Evolutionary conservation across 2,329 filamentous ascomycete genomes (phyloP).

Genomic region (Didymella glomerata): DNA sequence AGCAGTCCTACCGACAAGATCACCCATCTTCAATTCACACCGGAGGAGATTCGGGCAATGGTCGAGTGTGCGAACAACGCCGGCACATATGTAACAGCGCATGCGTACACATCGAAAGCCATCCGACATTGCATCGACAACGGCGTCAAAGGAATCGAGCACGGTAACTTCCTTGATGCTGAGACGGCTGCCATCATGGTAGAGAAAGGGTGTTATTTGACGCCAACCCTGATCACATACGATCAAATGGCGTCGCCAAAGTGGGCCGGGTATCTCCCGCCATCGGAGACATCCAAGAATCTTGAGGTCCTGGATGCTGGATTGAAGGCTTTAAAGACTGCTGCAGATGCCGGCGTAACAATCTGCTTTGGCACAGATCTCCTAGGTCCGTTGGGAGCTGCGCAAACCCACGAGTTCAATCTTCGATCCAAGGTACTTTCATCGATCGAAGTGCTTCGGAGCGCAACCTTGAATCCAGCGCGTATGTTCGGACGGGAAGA

Average conservation of each 20-base stretch:
- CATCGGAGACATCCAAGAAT: slow-evolving; percentile 8
- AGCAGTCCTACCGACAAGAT: slow-evolving; percentile 64
- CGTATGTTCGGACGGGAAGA: slow-evolving; percentile 51
- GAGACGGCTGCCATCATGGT: slow-evolving; percentile 61
- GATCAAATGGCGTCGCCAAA: slow-evolving; percentile 17
- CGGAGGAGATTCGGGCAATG: slow-evolving; percentile 65
- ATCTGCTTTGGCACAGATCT: slow-evolving; percentile 67
- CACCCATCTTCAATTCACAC: slow-evolving; percentile 64
- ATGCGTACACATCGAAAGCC: slow-evolving; percentile 55
- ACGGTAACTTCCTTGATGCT: slow-evolving; percentile 70
- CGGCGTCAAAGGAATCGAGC: slow-evolving; percentile 65
- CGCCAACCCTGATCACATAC: slow-evolving; percentile 19
- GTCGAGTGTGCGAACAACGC: slow-evolving; percentile 59
- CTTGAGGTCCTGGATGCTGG: slow-evolving; percentile 12
- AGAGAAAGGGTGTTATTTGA: slow-evolving; percentile 39
- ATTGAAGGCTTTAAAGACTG: slow-evolving; percentile 48
- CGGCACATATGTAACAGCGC: slow-evolving; percentile 60
- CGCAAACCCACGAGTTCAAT: slow-evolving; percentile 53
- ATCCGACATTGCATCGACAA: slow-evolving; percentile 65
- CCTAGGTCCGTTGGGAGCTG: slow-evolving; percentile 59
- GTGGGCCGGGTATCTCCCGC: slow-evolving; percentile 9
- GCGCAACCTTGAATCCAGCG: slow-evolving; percentile 19
- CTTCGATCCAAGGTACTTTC: slow-evolving; percentile 12
- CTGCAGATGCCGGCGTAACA: slow-evolving; percentile 61
- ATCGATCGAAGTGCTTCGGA: slow-evolving; percentile 9